Evolutionary conservation across 2,329 filamentous ascomycete genomes (phyloP).

Genomic region (Chrysosporium queenslandicum): DNA sequence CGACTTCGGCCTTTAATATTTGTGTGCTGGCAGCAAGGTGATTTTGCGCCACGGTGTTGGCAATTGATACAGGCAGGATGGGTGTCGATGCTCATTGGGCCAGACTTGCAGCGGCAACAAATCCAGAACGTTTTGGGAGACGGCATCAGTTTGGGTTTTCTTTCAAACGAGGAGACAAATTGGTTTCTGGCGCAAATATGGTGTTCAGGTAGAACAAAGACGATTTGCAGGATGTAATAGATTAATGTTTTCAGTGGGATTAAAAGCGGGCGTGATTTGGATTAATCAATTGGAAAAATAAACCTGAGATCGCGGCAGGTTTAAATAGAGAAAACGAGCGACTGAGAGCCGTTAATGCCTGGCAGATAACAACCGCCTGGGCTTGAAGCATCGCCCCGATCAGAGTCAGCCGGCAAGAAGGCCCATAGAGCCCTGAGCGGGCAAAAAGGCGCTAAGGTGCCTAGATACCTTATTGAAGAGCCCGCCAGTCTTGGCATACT

Average conservation of each 20-base stretch:
- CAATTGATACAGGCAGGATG: conserved; percentile 25
- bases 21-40: conserved; percentile 20
- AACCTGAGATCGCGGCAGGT: neutral
- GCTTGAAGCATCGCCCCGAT: conserved; percentile 12
- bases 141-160: conserved; percentile 13
- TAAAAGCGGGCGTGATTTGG: neutral
- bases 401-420: conserved; percentile 3
- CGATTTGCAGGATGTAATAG: neutral
- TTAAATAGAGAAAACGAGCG: conserved; percentile 3
- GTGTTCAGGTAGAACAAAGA: neutral
- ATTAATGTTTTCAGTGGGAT: neutral
- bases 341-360: conserved; percentile 9
- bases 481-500: conserved; percentile 3
- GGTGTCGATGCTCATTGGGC: conserved; percentile 24
- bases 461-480: neutral
- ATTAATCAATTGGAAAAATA: neutral
- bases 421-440: neutral
- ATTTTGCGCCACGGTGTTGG: conserved; percentile 14
- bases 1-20: conserved; percentile 13
- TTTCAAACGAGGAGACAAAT: neutral
- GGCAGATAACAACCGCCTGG: neutral
- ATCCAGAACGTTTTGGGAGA: conserved; percentile 27
- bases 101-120: conserved; percentile 28
- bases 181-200: neutral
- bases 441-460: conserved; percentile 8